Base-by-base conservation (phyloP, 345 rosid genomes). In the Eucalyptus curtisii region DNA sequence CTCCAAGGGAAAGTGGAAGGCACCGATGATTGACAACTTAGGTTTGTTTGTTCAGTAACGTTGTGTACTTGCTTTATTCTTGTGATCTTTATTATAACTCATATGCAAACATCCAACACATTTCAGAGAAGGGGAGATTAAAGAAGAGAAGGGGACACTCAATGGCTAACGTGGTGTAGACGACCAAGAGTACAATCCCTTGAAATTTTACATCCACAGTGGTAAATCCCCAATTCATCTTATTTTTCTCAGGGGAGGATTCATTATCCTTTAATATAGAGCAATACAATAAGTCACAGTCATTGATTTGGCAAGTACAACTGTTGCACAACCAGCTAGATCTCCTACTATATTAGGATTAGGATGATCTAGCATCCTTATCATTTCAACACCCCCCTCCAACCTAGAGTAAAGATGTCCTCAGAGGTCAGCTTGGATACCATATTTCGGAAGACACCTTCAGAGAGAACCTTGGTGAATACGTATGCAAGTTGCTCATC, bases 341-440 rank as follows among this genome's bases (percentile, higher is more conserved):
- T 24, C 12, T 24, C 61, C 6, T 55, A 55, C 61, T 8, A 1
- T 55, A 55, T 55, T 55, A 11, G 61, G 3, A 55, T 24, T 55
- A 55, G 61, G 61, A 55, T 1, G 27, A 55, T 24, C 13, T 55
- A 55, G 61, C 61, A 55, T 55, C 61, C 30, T 55, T 55, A 20
- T 50, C 1, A 1, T 50, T 55, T 55, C 3, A 1, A 55, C 30
- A 55, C 61, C 24, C 30, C 61, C 61, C 1, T 55, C 27, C 61
- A 55, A 55, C 1, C 12, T 55, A 4, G 61, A 55, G 61, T 55
- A 0, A 55, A 55, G 61, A 55, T 24, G 3, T 24, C 61, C 61
- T 55, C 13, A 0, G 6, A 55, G 61, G 27, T 55, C 61, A 55
- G 27, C 61, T 55, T 1, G 1, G 0, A 0, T 55, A 55, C 6